Conservation (phyloP, 805 yeast genomes). For the Wickerhamomyces silvicola region DNA sequence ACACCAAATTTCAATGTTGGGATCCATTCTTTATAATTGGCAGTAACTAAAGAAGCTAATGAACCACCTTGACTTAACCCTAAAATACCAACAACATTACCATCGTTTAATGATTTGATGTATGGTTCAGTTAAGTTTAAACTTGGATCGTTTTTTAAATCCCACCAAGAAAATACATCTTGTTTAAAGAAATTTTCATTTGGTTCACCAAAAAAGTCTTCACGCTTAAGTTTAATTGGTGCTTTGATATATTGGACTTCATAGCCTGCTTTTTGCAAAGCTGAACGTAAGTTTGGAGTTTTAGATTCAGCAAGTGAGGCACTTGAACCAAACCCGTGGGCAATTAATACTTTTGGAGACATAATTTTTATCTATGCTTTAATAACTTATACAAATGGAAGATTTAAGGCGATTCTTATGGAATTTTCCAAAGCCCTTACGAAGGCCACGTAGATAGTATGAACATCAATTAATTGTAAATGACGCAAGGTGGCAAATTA, state of each 20-base stretch:
- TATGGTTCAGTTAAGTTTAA: neutral
- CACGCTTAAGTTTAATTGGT: conserved; percentile 1
- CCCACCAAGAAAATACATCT: conserved; percentile 6
- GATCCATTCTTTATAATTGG: conserved; percentile 19
- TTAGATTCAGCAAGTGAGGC: too few relatives aligned
- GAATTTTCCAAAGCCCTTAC: too few relatives aligned
- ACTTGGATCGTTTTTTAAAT: neutral
- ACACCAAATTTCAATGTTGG: conserved; percentile 60
- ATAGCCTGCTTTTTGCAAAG: too few relatives aligned
- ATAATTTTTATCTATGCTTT: too few relatives aligned
- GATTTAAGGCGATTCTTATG: too few relatives aligned
- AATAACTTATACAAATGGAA: too few relatives aligned
- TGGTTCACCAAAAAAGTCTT: conserved; percentile 5
- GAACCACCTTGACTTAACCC: conserved; percentile 8
- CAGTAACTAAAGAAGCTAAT: conserved; percentile 16
- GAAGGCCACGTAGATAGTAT: too few relatives aligned
- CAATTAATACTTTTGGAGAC: too few relatives aligned
- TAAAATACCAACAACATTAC: conserved; percentile 3
- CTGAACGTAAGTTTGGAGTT: too few relatives aligned
- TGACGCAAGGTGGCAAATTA: too few relatives aligned
- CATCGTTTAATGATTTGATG: neutral
- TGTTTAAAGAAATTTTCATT: conserved; percentile 1
- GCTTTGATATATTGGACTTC: conserved; percentile 2
- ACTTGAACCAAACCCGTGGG: too few relatives aligned
- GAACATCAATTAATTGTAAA: too few relatives aligned